These are phyloP conservation scores for Vitis amurensis DNA, from an alignment of 164 flowering plant species.

Conservation along the genomic window DNA sequence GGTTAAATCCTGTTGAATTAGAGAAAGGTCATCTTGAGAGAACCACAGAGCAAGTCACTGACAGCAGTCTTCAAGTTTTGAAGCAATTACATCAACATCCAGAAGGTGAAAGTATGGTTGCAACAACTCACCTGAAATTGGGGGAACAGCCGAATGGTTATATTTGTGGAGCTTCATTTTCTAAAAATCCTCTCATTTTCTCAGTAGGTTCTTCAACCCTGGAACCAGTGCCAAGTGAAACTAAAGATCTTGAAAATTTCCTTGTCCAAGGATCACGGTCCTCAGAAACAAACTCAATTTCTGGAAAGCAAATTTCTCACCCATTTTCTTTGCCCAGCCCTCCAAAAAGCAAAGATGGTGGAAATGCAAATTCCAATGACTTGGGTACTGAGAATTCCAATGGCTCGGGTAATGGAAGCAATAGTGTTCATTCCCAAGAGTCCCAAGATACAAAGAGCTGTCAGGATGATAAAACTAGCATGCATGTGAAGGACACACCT, in stretches of 20 bases:
- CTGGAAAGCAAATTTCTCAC: slow-evolving; percentile 1
- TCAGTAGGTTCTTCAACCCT: slow-evolving; percentile 1
- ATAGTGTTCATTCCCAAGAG: slow-evolving; percentile 6
- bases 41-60: slow-evolving; percentile 7
- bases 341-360: slow-evolving; percentile 10
- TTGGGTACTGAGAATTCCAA: background rate
- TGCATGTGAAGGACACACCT: background rate
- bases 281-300: background rate
- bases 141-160: background rate
- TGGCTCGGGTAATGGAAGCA: slow-evolving; percentile 6
- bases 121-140: slow-evolving; percentile 1
- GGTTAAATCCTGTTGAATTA: background rate
- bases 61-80: background rate
- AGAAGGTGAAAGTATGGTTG: background rate
- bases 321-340: background rate
- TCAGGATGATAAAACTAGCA: background rate
- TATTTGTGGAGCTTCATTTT: background rate
- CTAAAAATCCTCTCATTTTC: slow-evolving; percentile 2
- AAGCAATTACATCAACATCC: background rate
- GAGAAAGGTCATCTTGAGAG: slow-evolving; percentile 1
- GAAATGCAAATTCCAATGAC: slow-evolving; percentile 8
- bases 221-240: background rate
- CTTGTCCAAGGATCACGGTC: slow-evolving; percentile 1
- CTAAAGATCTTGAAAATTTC: background rate
- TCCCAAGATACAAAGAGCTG: background rate